Conservation (phyloP, 2,329 filamentous ascomycete genomes). For the Fusarium succisae region DNA sequence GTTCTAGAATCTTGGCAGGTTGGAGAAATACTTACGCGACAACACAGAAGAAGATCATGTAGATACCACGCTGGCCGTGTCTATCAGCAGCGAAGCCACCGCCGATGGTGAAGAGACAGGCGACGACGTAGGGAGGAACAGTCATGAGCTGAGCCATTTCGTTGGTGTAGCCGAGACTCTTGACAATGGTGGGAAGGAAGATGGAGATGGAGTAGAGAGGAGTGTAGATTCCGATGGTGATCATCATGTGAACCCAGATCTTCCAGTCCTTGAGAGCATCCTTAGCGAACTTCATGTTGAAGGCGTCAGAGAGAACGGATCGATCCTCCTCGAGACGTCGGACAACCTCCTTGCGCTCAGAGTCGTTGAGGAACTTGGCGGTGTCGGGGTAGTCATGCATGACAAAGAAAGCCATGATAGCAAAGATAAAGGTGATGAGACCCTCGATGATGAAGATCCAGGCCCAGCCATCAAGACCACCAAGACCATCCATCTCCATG, state of each 20-base stretch:
- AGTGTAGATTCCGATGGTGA: constrained; percentile 67
- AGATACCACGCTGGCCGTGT: constrained; percentile 49
- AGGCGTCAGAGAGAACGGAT: constrained; percentile 63
- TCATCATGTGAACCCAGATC: constrained; percentile 64
- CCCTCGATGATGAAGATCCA: constrained; percentile 84
- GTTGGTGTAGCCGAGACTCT: constrained; percentile 49
- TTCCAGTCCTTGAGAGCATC: constrained; percentile 69
- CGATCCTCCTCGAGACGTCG: constrained; percentile 55
- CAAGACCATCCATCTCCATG: constrained; percentile 63
- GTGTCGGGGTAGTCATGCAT: constrained; percentile 68
- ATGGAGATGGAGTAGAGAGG: constrained; percentile 52
- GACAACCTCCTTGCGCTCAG: constrained; percentile 55
- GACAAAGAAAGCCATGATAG: constrained; percentile 57
- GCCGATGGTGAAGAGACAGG: constrained; percentile 49
- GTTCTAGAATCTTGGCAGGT: constrained; percentile 5
- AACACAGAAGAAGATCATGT: constrained; percentile 50
- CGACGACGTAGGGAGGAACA: constrained; percentile 51
- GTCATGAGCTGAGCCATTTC: constrained; percentile 51
- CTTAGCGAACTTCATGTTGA: constrained; percentile 63
- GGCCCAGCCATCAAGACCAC: constrained; percentile 70
- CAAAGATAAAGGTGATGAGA: constrained; percentile 56
- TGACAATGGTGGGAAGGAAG: constrained; percentile 51
- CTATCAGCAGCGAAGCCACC: constrained; percentile 56
- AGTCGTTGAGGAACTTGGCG: constrained; percentile 58
- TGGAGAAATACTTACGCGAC: constrained; percentile 44